A percentile compares a stretch with the other conserved stretches of the same genome.
Evolutionary conservation across 2,329 filamentous ascomycete genomes (phyloP).

Genomic region (Parastagonospora nodorum): DNA sequence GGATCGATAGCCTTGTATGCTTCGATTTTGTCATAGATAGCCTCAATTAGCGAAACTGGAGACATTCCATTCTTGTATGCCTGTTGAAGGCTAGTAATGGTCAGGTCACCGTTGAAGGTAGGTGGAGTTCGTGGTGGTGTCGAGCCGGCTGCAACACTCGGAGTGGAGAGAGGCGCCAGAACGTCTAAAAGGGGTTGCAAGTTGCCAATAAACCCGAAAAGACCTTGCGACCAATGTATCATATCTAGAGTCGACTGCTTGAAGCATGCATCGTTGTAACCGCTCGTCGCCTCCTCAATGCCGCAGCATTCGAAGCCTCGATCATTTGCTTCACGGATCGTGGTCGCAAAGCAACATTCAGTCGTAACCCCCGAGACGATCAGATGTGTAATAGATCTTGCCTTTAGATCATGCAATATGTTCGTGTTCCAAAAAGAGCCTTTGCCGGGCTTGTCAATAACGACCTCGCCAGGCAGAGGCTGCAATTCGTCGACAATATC

Average conservation of each 20-base stretch:
- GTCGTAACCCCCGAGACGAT: constrained; percentile 64
- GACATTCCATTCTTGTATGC: constrained; percentile 53
- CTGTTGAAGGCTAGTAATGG: constrained; percentile 50
- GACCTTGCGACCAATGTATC: constrained; percentile 57
- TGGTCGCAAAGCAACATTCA: constrained; percentile 63
- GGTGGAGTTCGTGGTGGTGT: constrained; percentile 46
- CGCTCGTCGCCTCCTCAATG: constrained; percentile 52
- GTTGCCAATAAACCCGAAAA: constrained; percentile 57
- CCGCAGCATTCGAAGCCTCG: constrained; percentile 65
- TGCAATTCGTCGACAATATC: constrained; percentile 60
- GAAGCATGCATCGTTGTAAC: constrained; percentile 55
- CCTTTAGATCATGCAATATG: constrained; percentile 59
- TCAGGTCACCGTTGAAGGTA: constrained; percentile 50
- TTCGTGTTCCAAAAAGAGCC: constrained; percentile 64
- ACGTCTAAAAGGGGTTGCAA: constrained; percentile 48
- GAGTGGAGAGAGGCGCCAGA: constrained; percentile 21
- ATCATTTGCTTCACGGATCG: constrained; percentile 62
- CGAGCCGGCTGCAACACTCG: not conserved
- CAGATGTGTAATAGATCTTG: constrained; percentile 62
- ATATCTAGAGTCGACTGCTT: constrained; percentile 56
- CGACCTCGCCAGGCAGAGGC: constrained; percentile 57
- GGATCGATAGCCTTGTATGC: constrained; percentile 55
- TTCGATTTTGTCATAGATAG: constrained; percentile 55
- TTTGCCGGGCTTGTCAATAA: constrained; percentile 65
- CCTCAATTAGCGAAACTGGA: constrained; percentile 51